Conservation (phyloP, 805 yeast species). For the Candida ortonii region DNA sequence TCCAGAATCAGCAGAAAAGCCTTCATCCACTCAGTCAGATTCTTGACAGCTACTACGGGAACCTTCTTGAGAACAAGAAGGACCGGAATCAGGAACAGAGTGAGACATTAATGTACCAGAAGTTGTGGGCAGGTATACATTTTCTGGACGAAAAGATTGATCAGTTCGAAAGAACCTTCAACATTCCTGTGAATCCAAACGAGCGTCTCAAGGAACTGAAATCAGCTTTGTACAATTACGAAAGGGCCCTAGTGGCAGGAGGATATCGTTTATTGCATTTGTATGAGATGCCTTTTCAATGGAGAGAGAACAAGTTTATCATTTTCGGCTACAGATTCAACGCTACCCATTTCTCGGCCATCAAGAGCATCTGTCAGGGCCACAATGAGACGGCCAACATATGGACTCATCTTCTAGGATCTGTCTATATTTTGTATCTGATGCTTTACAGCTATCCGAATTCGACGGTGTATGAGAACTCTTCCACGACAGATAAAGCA, state of each 20-base stretch:
- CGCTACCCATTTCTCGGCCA: conserved; percentile 55
- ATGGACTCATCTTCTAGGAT: conserved; percentile 87
- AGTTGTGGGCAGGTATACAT: conserved; percentile 35
- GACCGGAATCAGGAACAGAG: conserved; percentile 3
- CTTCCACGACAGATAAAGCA: conserved; percentile 40
- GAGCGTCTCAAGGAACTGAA: conserved; percentile 29
- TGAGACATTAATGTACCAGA: conserved; percentile 28
- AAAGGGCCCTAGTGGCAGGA: conserved; percentile 44
- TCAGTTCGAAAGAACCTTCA: conserved; percentile 36
- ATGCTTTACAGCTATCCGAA: conserved; percentile 61
- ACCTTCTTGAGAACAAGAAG: conserved; percentile 8
- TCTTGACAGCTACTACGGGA: conserved; percentile 31
- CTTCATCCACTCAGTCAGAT: conserved; percentile 30
- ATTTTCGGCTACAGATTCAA: conserved; percentile 83
- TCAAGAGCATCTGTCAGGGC: conserved; percentile 53
- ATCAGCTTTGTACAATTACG: conserved; percentile 44
- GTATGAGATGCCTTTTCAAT: conserved; percentile 84
- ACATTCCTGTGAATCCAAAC: conserved; percentile 28
- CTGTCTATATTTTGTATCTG: conserved; percentile 53
- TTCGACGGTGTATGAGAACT: conserved; percentile 46
- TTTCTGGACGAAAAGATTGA: conserved; percentile 40
- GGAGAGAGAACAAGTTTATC: conserved; percentile 91
- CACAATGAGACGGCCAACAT: conserved; percentile 93
- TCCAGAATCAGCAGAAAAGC: conserved; percentile 24
- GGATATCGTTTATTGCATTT: conserved; percentile 57